Percentiles rank a stretch among this genome's conserved stretches.
Conservation (phyloP, 257 asterid genomes). For the Przewalskia tangutica region DNA sequence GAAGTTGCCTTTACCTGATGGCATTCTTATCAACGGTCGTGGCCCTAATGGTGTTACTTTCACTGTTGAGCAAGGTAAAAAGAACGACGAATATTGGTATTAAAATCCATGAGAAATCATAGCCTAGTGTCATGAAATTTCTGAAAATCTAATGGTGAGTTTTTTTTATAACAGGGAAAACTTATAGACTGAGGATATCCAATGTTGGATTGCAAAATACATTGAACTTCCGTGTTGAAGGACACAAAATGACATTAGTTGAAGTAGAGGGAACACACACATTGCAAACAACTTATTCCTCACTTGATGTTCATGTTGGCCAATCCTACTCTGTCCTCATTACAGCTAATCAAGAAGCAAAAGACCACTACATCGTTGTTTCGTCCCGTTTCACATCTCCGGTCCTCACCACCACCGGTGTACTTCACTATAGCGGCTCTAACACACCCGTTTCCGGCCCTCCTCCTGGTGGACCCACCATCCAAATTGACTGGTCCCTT, state of each 20-base stretch:
- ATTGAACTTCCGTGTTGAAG: conserved; percentile 73
- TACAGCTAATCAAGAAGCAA: conserved; percentile 72
- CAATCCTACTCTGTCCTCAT: conserved; percentile 82
- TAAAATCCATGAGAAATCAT: neutral
- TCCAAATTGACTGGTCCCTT: conserved; percentile 81
- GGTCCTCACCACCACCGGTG: conserved; percentile 51
- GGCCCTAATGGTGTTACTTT: conserved; percentile 57
- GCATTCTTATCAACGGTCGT: conserved; percentile 79
- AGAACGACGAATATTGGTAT: no score
- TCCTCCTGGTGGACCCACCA: conserved; percentile 88
- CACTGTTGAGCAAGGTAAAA: conserved; percentile 34
- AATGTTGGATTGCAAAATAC: conserved; percentile 78
- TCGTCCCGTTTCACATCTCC: conserved; percentile 62
- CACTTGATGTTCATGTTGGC: conserved; percentile 76
- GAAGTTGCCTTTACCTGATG: conserved; percentile 74
- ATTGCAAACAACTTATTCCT: conserved; percentile 60
- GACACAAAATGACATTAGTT: conserved; percentile 74
- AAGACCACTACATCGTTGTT: conserved; percentile 59
- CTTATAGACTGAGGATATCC: conserved; percentile 74
- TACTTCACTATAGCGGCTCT: conserved; percentile 62
- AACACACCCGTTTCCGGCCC: conserved; percentile 49
- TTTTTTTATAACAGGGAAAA: conserved; percentile 36
- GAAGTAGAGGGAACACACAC: conserved; percentile 99
- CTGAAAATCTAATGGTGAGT: neutral
- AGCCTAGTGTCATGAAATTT: neutral